Evolutionary conservation across 768 basidiomycete genomes (phyloP).

Genomic region (Tulasnella sp.): DNA sequence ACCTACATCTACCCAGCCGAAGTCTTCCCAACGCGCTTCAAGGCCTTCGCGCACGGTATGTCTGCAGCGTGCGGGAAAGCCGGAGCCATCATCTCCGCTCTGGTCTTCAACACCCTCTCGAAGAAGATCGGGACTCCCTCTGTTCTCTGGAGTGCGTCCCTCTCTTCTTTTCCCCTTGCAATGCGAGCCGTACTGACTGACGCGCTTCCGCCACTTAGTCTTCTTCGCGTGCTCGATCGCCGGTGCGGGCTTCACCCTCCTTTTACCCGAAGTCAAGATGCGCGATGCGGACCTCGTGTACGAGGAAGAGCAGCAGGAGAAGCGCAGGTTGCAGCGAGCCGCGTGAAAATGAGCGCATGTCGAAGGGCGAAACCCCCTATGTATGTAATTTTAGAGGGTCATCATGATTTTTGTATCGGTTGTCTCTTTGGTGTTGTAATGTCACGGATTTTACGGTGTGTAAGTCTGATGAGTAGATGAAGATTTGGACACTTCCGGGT

Average conservation of each 20-base stretch:
- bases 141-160: constrained; percentile 60
- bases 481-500: too few species aligned
- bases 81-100: constrained; percentile 66
- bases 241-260: constrained; percentile 26
- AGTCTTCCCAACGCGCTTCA: constrained; percentile 68
- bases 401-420: too few species aligned
- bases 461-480: too few species aligned
- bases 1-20: constrained; percentile 65
- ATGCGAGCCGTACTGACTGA: not conserved
- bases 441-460: too few species aligned
- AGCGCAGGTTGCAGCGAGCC: not conserved
- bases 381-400: not conserved
- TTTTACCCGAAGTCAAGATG: constrained; percentile 42
- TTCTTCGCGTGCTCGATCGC: constrained; percentile 14
- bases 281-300: constrained; percentile 41
- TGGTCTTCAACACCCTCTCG: constrained; percentile 57
- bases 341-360: not conserved
- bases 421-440: too few species aligned
- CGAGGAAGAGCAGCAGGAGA: constrained; percentile 26
- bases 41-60: constrained; percentile 62
- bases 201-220: not conserved
- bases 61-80: constrained; percentile 63
- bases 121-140: constrained; percentile 49
- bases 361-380: not conserved
- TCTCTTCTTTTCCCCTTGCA: not conserved